Percentiles rank a stretch among this genome's conserved stretches.
Conservation (phyloP, 306 rosid genomes). For the Quercus aquifolioides region DNA sequence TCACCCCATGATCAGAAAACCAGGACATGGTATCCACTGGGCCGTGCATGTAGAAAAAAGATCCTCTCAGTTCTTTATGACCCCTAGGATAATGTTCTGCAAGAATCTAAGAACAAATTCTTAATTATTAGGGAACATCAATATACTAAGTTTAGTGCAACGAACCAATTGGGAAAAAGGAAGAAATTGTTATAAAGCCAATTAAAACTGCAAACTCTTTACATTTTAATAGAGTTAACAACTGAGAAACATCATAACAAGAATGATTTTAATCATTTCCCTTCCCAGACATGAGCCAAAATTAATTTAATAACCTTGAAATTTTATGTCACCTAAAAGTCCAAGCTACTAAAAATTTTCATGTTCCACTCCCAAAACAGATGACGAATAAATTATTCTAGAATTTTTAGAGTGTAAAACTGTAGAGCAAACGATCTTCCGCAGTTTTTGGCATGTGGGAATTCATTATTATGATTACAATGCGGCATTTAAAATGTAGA, state of each 20-base stretch:
- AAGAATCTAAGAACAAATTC: conserved; percentile 56
- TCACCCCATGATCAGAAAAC: conserved; percentile 87
- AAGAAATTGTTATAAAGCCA: background rate
- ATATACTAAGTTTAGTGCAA: background rate
- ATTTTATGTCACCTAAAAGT: background rate
- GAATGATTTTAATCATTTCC: background rate
- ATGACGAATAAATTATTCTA: background rate
- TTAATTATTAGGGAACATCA: conserved; percentile 5
- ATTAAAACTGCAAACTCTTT: background rate
- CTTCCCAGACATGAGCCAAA: background rate
- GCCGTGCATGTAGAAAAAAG: conserved; percentile 68
- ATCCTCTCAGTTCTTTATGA: conserved; percentile 83
- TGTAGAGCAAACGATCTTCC: background rate
- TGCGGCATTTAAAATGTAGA: background rate
- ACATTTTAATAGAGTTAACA: background rate
- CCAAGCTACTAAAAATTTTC: background rate
- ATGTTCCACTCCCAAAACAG: background rate
- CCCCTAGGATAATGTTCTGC: conserved; percentile 97
- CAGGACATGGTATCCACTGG: conserved; percentile 91
- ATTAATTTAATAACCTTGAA: background rate
- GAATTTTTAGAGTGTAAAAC: background rate
- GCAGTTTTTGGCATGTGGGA: background rate
- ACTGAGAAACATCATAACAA: background rate
- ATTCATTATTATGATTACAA: background rate
- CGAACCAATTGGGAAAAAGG: background rate